Base-by-base conservation (phyloP, 163 green algal species). In the Trebouxiophyceae sp. region DNA sequence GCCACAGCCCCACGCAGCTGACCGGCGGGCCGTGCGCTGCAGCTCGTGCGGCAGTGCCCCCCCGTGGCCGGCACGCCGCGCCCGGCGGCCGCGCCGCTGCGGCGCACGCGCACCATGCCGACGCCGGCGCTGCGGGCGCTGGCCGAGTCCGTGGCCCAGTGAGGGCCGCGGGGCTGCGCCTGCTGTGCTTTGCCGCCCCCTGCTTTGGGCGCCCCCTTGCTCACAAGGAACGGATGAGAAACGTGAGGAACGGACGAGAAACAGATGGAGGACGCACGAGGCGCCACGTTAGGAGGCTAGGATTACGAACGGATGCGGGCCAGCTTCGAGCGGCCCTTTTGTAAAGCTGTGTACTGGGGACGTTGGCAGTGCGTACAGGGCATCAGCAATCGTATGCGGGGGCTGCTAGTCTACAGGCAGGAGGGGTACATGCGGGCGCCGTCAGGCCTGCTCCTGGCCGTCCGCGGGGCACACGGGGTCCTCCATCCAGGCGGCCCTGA, bases 401-500 rank as follows among this genome's bases (percentile, higher is more conserved):
- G n/a, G n/a, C n/a, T n/a, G n/a, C n/a, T n/a, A n/a, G n/a, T n/a
- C n/a, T n/a, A n/a, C n/a, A n/a, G n/a, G n/a, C n/a, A n/a, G n/a
- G n/a, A n/a, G n/a, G n/a, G n/a, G n/a, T n/a, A n/a, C n/a, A n/a
- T n/a, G n/a, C n/a, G n/a, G n/a, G n/a, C n/a, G n/a, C 39, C 39
- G 12, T 50, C 39, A 50, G 12, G 12, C 19, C 39, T 16, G 12
- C 19, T 50, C 39, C 39, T n/a, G 39, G 39, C 39, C 39, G 19
- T 50, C 39, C 39, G 19, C 19, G 12, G 12, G 12, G 19, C 39
- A 50, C 12, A n/a, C 19, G 12, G 39, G 39, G 12, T 50, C 12
- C 32, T 68, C 63, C 70, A 86, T 67, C 79, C 79, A 86, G 1
- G 29, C 64, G 1, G 81, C 81, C 0, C 81, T 57, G 34, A 81